Evolutionary conservation across 805 yeast species (phyloP).

Genomic region (Candida dajiaensis): DNA sequence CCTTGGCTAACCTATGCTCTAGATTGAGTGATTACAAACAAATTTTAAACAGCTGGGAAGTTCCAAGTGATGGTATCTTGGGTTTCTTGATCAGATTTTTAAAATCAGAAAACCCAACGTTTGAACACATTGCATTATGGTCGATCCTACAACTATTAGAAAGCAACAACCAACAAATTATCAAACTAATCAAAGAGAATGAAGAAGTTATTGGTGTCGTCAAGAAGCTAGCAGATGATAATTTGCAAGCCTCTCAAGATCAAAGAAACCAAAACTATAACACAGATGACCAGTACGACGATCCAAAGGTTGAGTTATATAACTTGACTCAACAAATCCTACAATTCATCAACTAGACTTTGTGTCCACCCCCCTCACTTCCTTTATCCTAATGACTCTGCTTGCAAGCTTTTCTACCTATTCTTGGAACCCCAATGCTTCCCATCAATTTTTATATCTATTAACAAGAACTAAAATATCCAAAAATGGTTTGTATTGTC

Average conservation of each 20-base stretch:
- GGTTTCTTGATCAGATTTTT: conserved; percentile 80
- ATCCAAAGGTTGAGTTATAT: conserved; percentile 58
- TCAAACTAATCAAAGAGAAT: conserved; percentile 48
- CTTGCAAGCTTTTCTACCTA: background rate
- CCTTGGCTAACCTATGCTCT: conserved; percentile 91
- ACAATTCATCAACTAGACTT: conserved; percentile 33
- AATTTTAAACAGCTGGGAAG: conserved; percentile 71
- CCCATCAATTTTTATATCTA: background rate
- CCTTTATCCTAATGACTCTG: background rate
- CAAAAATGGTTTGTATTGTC: background rate
- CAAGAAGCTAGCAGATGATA: conserved; percentile 37
- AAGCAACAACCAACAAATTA: conserved; percentile 63
- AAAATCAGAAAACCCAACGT: conserved; percentile 81
- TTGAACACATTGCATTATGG: conserved; percentile 98
- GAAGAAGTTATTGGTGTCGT: conserved; percentile 49
- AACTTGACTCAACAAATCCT: conserved; percentile 64
- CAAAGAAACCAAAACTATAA: conserved; percentile 22
- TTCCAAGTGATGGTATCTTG: conserved; percentile 78
- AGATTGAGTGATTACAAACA: conserved; percentile 79
- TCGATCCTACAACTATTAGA: conserved; percentile 89
- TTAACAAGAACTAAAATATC: background rate
- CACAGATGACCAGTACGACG: conserved; percentile 42
- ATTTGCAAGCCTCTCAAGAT: conserved; percentile 26
- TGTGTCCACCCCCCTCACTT: background rate
- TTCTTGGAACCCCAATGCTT: background rate